Conservation (phyloP, 768 basidiomycete genomes). For the Suillus sp. region DNA sequence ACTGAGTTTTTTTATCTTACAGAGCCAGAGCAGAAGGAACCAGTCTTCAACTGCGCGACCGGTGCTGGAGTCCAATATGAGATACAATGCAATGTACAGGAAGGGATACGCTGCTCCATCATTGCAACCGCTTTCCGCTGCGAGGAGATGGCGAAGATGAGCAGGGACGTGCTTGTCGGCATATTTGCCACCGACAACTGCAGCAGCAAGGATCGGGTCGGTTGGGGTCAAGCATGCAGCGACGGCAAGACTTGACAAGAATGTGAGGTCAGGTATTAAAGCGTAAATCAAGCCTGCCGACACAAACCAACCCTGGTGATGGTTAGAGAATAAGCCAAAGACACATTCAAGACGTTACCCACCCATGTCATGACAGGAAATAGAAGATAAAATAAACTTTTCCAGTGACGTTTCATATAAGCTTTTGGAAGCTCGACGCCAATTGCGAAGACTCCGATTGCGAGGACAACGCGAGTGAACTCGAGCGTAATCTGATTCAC, state of each 20-base stretch:
- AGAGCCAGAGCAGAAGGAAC: constrained; percentile 86
- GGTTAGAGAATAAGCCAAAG: constrained; percentile 15
- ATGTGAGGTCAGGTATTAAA: constrained; percentile 85
- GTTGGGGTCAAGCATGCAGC: constrained; percentile 95
- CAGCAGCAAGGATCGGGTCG: constrained; percentile 37
- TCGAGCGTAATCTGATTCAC: constrained; percentile 87
- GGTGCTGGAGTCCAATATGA: constrained; percentile 66
- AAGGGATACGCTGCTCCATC: constrained; percentile 98
- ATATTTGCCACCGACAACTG: constrained; percentile 91
- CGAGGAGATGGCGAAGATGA: constrained; percentile 67
- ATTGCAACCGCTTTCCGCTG: constrained; percentile 88
- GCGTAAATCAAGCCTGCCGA: constrained; percentile 90
- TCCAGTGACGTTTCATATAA: constrained; percentile 94
- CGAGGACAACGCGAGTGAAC: constrained; percentile 86
- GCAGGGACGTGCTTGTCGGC: constrained; percentile 96
- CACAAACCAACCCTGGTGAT: constrained; percentile 85
- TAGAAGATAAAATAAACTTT: constrained; percentile 81
- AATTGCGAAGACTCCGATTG: constrained; percentile 96
- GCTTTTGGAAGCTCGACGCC: constrained; percentile 97
- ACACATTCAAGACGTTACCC: constrained; percentile 31
- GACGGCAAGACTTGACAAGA: constrained; percentile 86
- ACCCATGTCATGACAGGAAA: constrained; percentile 86
- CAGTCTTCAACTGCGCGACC: constrained; percentile 79
- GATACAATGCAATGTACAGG: constrained; percentile 85
- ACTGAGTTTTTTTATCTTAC: constrained; percentile 46